Percentiles rank a stretch among this genome's conserved stretches.
These are phyloP conservation scores for Panaeolus cyanescens DNA, from an alignment of 768 basidiomycete genomes.

Conservation along the genomic window DNA sequence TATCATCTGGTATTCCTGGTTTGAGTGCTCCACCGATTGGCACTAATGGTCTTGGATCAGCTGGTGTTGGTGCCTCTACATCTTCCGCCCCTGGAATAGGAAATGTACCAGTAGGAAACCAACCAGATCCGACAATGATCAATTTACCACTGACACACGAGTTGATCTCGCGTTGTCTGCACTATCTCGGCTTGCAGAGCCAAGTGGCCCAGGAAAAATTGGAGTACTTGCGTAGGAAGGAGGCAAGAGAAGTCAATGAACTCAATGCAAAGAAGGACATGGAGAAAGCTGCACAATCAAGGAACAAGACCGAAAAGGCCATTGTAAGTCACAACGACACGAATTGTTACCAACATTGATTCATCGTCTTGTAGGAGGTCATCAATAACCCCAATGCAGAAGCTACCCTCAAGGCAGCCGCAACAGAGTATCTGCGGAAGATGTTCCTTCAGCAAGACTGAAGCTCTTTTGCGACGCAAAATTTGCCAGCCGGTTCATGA, in stretches of 20 bases:
- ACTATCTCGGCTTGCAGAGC: slow-evolving; percentile 65
- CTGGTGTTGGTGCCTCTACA: slow-evolving; percentile 5
- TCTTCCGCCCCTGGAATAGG: not conserved
- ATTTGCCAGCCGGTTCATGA: not conserved
- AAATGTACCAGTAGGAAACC: not conserved
- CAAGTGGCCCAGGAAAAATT: slow-evolving; percentile 72
- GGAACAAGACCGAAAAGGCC: slow-evolving; percentile 67
- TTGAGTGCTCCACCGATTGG: not conserved
- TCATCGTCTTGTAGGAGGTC: slow-evolving; percentile 43
- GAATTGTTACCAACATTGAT: not conserved
- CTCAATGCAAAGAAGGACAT: slow-evolving; percentile 32
- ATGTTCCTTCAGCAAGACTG: slow-evolving; percentile 48
- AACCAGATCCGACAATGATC: slow-evolving; percentile 13
- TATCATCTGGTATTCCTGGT: not conserved
- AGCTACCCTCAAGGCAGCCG: slow-evolving; percentile 62
- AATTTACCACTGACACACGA: slow-evolving; percentile 21
- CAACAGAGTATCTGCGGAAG: slow-evolving; percentile 72
- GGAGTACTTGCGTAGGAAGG: slow-evolving; percentile 65
- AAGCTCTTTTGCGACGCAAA: slow-evolving; percentile 2
- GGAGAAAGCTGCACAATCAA: slow-evolving; percentile 31
- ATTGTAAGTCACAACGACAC: slow-evolving; percentile 40
- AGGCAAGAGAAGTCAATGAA: slow-evolving; percentile 66
- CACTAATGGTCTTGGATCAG: not conserved
- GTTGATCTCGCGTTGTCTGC: slow-evolving; percentile 19
- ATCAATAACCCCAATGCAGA: slow-evolving; percentile 61